Evolutionary conservation across 2,329 filamentous ascomycete genomes (phyloP).

Genomic region (Xenoacremonium recifei): DNA sequence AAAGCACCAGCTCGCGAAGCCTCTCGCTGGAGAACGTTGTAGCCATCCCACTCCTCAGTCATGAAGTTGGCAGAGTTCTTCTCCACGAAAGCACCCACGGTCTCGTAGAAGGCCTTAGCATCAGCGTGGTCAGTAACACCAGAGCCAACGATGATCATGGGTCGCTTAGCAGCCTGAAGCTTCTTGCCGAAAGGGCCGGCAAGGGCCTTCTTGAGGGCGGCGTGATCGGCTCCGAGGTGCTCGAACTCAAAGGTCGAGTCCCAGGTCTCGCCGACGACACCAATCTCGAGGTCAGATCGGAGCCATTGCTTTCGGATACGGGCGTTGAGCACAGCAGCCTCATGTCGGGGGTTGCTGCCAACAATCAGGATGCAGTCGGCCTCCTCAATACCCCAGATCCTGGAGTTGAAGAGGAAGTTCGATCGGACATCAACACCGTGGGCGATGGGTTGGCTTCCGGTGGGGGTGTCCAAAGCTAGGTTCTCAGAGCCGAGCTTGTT

Average conservation of each 20-base stretch:
- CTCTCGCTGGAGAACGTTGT: slow-evolving; percentile 92
- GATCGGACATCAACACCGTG: slow-evolving; percentile 92
- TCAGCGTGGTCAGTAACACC: slow-evolving; percentile 88
- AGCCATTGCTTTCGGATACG: slow-evolving; percentile 98
- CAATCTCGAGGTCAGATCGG: slow-evolving; percentile 89
- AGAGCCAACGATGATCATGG: slow-evolving; percentile 96
- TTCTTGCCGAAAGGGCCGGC: slow-evolving; percentile 90
- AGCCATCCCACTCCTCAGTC: slow-evolving; percentile 92
- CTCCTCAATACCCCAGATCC: slow-evolving; percentile 89
- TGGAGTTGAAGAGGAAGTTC: slow-evolving; percentile 97
- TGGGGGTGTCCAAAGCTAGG: slow-evolving; percentile 85
- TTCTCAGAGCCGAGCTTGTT: slow-evolving; percentile 98
- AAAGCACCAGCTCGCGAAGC: slow-evolving; percentile 92
- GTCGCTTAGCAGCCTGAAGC: slow-evolving; percentile 79
- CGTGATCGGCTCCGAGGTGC: slow-evolving; percentile 78
- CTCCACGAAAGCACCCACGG: slow-evolving; percentile 84
- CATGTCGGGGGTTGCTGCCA: slow-evolving; percentile 92
- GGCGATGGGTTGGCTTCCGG: slow-evolving; percentile 77
- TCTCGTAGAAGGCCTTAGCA: slow-evolving; percentile 90
- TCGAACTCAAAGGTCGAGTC: slow-evolving; percentile 95
- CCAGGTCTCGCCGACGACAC: slow-evolving; percentile 85
- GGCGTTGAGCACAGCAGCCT: slow-evolving; percentile 92
- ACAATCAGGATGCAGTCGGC: slow-evolving; percentile 89
- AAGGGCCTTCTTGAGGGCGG: slow-evolving; percentile 80
- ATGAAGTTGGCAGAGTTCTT: slow-evolving; percentile 88